Conservation (phyloP, 257 asterid species). For the Perilla frutescens region DNA sequence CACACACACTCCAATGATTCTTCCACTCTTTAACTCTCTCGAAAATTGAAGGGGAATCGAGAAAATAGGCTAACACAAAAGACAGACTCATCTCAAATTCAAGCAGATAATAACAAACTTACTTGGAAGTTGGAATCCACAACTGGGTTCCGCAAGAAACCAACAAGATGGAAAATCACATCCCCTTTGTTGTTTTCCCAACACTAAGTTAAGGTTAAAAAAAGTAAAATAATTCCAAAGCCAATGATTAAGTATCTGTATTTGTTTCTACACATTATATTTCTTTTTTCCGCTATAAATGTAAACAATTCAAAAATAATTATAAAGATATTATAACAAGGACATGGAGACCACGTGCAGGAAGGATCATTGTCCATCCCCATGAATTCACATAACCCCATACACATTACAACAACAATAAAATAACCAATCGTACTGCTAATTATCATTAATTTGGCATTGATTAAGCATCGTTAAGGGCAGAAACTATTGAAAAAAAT, state of each 20-base stretch:
- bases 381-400: constrained; percentile 50
- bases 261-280: constrained; percentile 18
- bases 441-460: constrained; percentile 26
- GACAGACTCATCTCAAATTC: constrained; percentile 14
- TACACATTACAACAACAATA: constrained; percentile 34
- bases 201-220: constrained; percentile 17
- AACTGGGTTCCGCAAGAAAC: constrained; percentile 24
- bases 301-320: constrained; percentile 38
- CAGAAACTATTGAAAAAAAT: constrained; percentile 24
- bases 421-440: constrained; percentile 18
- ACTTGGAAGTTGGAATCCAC: constrained; percentile 25
- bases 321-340: constrained; percentile 33
- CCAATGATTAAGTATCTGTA: constrained; percentile 25
- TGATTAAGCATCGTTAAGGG: constrained; percentile 31
- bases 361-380: constrained; percentile 71
- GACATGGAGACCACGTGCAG: constrained; percentile 55
- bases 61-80: constrained; percentile 6
- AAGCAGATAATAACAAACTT: constrained; percentile 24
- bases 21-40: constrained; percentile 24
- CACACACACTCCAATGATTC: constrained; percentile 27
- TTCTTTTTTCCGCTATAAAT: constrained; percentile 9
- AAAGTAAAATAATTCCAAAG: constrained; percentile 31
- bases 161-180: constrained; percentile 25
- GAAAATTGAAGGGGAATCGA: constrained; percentile 15
- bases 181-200: constrained; percentile 19